Conservation (phyloP, 1,284 basidiomycete genomes). For the Vanrija pseudolonga region DNA sequence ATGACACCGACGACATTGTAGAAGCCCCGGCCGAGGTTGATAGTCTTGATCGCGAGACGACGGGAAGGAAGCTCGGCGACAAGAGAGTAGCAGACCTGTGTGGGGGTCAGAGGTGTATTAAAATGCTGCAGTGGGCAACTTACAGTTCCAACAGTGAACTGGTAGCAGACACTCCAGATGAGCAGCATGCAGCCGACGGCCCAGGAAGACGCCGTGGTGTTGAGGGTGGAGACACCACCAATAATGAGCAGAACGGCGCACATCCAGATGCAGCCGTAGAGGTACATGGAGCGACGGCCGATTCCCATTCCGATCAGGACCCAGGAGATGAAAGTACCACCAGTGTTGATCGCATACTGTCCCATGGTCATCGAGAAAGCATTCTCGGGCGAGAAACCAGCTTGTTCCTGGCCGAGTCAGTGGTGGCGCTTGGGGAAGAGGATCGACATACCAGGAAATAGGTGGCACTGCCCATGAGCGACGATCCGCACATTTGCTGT, state of each 20-base stretch:
- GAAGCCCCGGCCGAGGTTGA: constrained; percentile 49
- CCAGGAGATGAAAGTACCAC: constrained; percentile 43
- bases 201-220: background rate
- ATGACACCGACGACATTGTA: constrained; percentile 40
- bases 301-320: constrained; percentile 29
- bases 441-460: constrained; percentile 1
- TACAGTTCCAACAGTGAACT: constrained; percentile 15
- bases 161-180: constrained; percentile 21
- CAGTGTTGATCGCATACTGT: constrained; percentile 10
- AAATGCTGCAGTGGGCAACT: too few relatives aligned
- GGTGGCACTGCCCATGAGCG: background rate
- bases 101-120: constrained; percentile 8
- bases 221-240: constrained; percentile 43
- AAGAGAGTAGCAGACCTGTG: constrained; percentile 36
- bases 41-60: constrained; percentile 49
- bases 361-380: constrained; percentile 3
- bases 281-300: constrained; percentile 50
- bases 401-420: constrained; percentile 12
- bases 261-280: constrained; percentile 45
- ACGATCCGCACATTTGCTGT: background rate
- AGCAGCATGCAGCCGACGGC: constrained; percentile 8
- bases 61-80: constrained; percentile 46
- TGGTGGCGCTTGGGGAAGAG: too few relatives aligned
- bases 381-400: background rate
- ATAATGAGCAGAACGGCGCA: constrained; percentile 47